Conservation (phyloP, 805 yeast genomes). For the Yamadazyma takamatsuzukensis region DNA sequence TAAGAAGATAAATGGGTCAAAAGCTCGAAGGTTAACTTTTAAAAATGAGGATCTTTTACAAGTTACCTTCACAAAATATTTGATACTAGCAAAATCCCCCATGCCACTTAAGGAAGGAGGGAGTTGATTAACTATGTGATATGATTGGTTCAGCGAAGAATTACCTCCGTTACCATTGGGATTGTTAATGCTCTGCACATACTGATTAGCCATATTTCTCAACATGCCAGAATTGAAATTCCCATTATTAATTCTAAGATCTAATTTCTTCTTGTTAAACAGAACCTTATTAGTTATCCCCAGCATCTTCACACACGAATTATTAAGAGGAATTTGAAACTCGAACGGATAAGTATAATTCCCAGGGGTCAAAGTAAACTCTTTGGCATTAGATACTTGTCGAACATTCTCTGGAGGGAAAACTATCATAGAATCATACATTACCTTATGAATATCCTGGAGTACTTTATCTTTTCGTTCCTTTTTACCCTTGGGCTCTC, state of each 20-base stretch:
- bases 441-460: constrained; percentile 41
- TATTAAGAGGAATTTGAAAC: constrained; percentile 41
- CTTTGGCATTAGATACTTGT: constrained; percentile 39
- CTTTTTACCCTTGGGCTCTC: constrained; percentile 11
- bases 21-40: constrained; percentile 43
- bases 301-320: constrained; percentile 33
- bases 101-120: constrained; percentile 33
- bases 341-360: constrained; percentile 48
- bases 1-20: constrained; percentile 49
- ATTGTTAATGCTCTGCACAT: constrained; percentile 1
- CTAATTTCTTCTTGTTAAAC: constrained; percentile 26
- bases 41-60: constrained; percentile 50
- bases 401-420: constrained; percentile 52
- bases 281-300: constrained; percentile 25
- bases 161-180: constrained; percentile 1
- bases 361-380: constrained; percentile 49
- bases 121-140: constrained; percentile 26
- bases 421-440: constrained; percentile 47
- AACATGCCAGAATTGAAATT: constrained; percentile 18
- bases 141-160: constrained; percentile 6
- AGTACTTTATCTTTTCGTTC: constrained; percentile 17
- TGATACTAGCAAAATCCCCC: constrained; percentile 36
- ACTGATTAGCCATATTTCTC: constrained; percentile 17
- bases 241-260: constrained; percentile 31
- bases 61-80: constrained; percentile 59